Conservation (phyloP, 148 eudicot species). For the Gaultheria prostrata region DNA sequence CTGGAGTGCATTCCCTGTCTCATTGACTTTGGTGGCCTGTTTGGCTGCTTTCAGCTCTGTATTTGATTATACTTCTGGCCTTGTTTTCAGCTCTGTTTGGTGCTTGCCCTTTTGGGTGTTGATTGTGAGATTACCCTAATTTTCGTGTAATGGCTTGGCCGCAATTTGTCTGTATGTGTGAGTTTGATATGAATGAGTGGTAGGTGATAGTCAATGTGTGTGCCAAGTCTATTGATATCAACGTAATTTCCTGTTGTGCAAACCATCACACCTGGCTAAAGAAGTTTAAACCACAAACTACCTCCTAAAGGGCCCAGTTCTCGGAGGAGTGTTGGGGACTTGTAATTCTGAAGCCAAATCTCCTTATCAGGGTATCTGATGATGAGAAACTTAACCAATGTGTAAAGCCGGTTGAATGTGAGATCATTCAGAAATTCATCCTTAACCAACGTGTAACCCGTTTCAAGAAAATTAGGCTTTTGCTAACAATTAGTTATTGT, state of each 20-base stretch:
- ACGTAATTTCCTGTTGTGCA: too few species aligned
- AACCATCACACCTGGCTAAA: not conserved
- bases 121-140: not conserved
- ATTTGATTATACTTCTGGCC: not conserved
- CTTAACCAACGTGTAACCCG: not conserved
- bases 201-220: too few species aligned
- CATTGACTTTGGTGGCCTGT: not conserved
- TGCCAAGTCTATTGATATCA: too few species aligned
- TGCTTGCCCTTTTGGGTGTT: not conserved
- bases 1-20: not conserved
- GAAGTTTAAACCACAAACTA: not conserved
- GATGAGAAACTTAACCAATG: too few species aligned
- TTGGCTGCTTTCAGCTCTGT: not conserved
- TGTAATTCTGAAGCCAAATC: too few species aligned
- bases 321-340: not conserved
- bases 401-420: too few species aligned
- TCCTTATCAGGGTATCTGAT: too few species aligned
- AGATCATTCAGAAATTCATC: not conserved
- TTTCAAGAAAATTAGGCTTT: not conserved
- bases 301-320: not conserved
- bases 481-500: not conserved
- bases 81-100: too few species aligned
- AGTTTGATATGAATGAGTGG: too few species aligned
- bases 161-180: too few species aligned
- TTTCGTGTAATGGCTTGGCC: too few species aligned